Base-by-base conservation (phyloP, 2,329 filamentous ascomycete species). In the Incumbomyces lentus region DNA sequence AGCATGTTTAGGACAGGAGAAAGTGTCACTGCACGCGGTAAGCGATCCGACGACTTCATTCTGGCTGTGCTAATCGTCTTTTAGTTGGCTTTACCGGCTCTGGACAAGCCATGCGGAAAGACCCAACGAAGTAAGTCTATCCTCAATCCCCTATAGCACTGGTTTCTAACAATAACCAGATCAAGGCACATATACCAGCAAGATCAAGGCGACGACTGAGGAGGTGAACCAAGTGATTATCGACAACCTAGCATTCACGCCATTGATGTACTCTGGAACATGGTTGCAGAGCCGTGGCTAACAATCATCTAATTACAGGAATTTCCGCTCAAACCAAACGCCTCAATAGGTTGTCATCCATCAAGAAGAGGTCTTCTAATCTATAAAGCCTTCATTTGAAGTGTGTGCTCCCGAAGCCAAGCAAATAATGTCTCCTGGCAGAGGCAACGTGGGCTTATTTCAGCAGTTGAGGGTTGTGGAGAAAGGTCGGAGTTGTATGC, bases 1-100 rank as follows among this genome's bases (percentile, higher is more conserved):
- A 94, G 87, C 73, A 95, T 95, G 89, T 95, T 95, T 64, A 81
- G 89, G 39, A 95, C 89, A 2, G 87, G 88, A 0, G 88, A 94
- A 29, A 82, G 86, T 51, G 76, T 92, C 18, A 78, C 86, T 59
- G 89, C 85, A 48, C 79, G 88, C 83, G 89, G 89, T 94, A 69
- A 56, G 75, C 46, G 50, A 36, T 52, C 36, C 36, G 22, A 31
- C 48, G 13, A 17, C n/a, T 29, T 44, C 50, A 10, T 29, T 46
- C 29, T 44, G 31, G n/a, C 35, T 26, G 22, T 41, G n/a, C 62
- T 64, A 53, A 64, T 50, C 13, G 40, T 36, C 38, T 16, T 50
- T 6, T 55, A 95, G 92, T 98, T 60, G 92, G 92, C 30, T 95
- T 98, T 61, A 95, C 87, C 7, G 92, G 92, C 52, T 95, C 89